phyloP scores from a whole-genome alignment of 495 filamentous ascomycete species.

The Astrocystis sublimbata region DNA sequence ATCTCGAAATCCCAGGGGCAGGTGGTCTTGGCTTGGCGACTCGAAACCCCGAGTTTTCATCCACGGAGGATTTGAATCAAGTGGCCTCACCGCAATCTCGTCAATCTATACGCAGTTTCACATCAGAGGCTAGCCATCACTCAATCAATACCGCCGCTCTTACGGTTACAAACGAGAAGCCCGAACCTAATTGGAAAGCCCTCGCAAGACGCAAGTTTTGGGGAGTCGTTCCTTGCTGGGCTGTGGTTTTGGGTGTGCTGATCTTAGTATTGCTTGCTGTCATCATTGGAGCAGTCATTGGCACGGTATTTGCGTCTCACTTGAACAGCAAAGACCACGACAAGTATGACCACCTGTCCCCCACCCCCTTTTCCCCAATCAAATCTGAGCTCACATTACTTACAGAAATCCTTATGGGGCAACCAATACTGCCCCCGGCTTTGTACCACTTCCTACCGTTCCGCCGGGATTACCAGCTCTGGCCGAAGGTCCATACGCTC shows the following conservation, averaged over 20 bases:
- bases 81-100: slow-evolving; percentile 53
- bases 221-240: slow-evolving; percentile 69
- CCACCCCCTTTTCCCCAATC: background rate
- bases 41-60: slow-evolving; percentile 57
- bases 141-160: slow-evolving; percentile 42
- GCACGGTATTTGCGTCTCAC: slow-evolving; percentile 33
- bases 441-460: slow-evolving; percentile 58
- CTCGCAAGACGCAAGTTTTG: slow-evolving; percentile 61
- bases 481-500: slow-evolving; percentile 62
- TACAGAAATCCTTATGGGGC: slow-evolving; percentile 18
- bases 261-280: slow-evolving; percentile 61
- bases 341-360: slow-evolving; percentile 23
- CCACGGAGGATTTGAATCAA: slow-evolving; percentile 46
- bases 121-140: slow-evolving; percentile 45
- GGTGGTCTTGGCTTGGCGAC: slow-evolving; percentile 57
- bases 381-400: slow-evolving; percentile 14
- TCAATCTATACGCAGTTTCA: slow-evolving; percentile 50
- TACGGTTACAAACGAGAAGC: slow-evolving; percentile 42
- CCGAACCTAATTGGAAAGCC: slow-evolving; percentile 55
- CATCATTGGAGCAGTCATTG: slow-evolving; percentile 61
- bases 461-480: slow-evolving; percentile 60
- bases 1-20: slow-evolving; percentile 42
- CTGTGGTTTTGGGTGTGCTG: slow-evolving; percentile 51
- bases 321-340: slow-evolving; percentile 27
- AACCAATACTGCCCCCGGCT: slow-evolving; percentile 58